Conservation (phyloP, 345 rosid genomes). For the Salix purpurea region DNA sequence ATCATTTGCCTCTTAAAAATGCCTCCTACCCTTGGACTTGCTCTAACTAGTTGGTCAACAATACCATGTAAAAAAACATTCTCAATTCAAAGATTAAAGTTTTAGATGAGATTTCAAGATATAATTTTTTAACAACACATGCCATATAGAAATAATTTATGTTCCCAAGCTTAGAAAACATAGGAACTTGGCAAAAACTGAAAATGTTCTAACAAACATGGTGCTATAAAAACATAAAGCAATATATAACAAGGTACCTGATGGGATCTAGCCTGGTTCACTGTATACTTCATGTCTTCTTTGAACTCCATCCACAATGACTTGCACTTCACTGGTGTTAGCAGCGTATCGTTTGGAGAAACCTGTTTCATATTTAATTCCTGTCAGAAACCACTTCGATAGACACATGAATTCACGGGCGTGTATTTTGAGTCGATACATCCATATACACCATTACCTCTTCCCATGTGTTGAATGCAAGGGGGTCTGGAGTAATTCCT, state of each 20-base stretch:
- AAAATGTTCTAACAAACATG: background rate
- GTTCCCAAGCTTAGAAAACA: background rate
- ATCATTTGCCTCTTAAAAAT: too few species aligned
- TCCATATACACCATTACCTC: slow-evolving; percentile 39
- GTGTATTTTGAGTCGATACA: background rate
- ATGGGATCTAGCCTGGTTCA: slow-evolving; percentile 57
- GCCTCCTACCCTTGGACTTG: too few species aligned
- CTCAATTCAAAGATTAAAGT: too few species aligned
- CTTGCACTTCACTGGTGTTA: slow-evolving; percentile 31
- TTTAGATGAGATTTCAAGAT: too few species aligned
- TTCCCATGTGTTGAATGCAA: slow-evolving; percentile 68
- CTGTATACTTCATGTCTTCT: slow-evolving; percentile 24
- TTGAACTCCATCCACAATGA: slow-evolving; percentile 30
- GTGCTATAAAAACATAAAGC: background rate
- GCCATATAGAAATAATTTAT: background rate
- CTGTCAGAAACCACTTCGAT: background rate
- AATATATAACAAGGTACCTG: slow-evolving; percentile 38
- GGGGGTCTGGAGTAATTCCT: slow-evolving; percentile 44
- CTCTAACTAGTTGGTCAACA: too few species aligned
- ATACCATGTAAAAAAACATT: too few species aligned
- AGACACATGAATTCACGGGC: background rate
- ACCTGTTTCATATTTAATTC: slow-evolving; percentile 31
- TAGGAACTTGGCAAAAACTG: background rate
- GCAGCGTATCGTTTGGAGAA: slow-evolving; percentile 37
- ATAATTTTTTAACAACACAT: background rate